These are phyloP conservation scores for Trichophyton verrucosum DNA, from an alignment of 2,329 filamentous ascomycete species.

Conservation along the genomic window DNA sequence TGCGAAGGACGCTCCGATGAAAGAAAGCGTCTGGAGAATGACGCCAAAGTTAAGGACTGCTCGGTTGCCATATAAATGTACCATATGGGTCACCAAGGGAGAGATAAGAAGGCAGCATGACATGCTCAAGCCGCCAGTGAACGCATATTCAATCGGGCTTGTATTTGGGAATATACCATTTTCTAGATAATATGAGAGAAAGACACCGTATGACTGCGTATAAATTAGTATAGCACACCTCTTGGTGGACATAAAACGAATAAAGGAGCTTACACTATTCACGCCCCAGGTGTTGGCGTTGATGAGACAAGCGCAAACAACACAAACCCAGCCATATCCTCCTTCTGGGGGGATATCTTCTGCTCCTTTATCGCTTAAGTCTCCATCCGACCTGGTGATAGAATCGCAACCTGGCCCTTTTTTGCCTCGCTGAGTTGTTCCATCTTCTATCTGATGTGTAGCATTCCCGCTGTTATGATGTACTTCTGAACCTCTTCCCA, in stretches of 20 bases:
- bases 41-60: constrained; percentile 45
- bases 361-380: constrained; percentile 19
- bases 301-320: constrained; percentile 43
- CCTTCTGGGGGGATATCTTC: constrained; percentile 38
- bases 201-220: constrained; percentile 41
- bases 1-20: constrained; percentile 47
- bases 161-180: constrained; percentile 44
- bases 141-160: constrained; percentile 45
- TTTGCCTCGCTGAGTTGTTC: background rate
- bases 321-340: constrained; percentile 52
- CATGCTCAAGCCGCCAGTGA: constrained; percentile 49
- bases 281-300: constrained; percentile 66
- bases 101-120: constrained; percentile 46
- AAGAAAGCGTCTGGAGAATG: constrained; percentile 41
- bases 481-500: background rate
- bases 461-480: background rate
- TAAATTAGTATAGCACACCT: background rate
- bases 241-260: background rate
- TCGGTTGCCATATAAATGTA: constrained; percentile 41
- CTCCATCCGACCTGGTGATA: background rate
- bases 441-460: background rate
- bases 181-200: constrained; percentile 47
- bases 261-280: constrained; percentile 43
- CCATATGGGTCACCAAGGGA: constrained; percentile 43
- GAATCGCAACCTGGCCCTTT: background rate